Conservation (phyloP, 2,329 filamentous ascomycete genomes). For the Pseudogymnoascus destructans region DNA sequence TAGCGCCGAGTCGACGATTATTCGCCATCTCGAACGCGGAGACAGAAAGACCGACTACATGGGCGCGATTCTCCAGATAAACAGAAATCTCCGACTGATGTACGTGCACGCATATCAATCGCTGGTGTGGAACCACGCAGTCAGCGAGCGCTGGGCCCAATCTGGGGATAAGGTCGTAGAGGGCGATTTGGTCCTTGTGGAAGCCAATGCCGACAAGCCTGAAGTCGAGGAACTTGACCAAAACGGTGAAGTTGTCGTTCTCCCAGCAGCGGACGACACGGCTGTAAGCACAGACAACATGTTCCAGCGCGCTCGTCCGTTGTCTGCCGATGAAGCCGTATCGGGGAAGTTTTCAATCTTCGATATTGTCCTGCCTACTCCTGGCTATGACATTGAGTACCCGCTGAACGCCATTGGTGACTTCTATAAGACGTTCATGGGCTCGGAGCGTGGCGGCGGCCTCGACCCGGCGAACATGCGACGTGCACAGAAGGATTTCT, state of each 20-base stretch:
- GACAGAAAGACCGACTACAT: slow-evolving; percentile 50
- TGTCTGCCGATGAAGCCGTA: slow-evolving; percentile 65
- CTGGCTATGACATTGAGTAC: slow-evolving; percentile 81
- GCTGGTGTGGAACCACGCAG: slow-evolving; percentile 81
- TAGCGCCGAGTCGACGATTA: slow-evolving; percentile 63
- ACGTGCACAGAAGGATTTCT: slow-evolving; percentile 73
- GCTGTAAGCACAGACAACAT: slow-evolving; percentile 39
- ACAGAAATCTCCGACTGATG: slow-evolving; percentile 74
- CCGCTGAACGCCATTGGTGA: slow-evolving; percentile 71
- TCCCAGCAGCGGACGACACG: slow-evolving; percentile 43
- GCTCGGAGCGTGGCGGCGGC: slow-evolving; percentile 57
- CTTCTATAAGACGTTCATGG: slow-evolving; percentile 83
- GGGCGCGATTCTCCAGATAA: slow-evolving; percentile 69
- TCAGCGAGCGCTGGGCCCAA: slow-evolving; percentile 64
- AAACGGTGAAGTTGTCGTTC: slow-evolving; percentile 32
- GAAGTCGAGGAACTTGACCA: slow-evolving; percentile 26
- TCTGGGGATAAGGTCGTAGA: slow-evolving; percentile 63
- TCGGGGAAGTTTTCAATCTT: slow-evolving; percentile 69
- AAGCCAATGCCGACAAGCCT: slow-evolving; percentile 15
- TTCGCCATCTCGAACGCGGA: slow-evolving; percentile 54
- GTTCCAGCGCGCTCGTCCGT: slow-evolving; percentile 55
- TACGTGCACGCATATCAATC: slow-evolving; percentile 97
- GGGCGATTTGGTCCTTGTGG: slow-evolving; percentile 52
- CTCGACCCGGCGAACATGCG: slow-evolving; percentile 82
- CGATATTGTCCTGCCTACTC: slow-evolving; percentile 83